Conservation (phyloP, 225 moss, liverwort and hornwort genomes). For the Antitrichia curtipendula region DNA sequence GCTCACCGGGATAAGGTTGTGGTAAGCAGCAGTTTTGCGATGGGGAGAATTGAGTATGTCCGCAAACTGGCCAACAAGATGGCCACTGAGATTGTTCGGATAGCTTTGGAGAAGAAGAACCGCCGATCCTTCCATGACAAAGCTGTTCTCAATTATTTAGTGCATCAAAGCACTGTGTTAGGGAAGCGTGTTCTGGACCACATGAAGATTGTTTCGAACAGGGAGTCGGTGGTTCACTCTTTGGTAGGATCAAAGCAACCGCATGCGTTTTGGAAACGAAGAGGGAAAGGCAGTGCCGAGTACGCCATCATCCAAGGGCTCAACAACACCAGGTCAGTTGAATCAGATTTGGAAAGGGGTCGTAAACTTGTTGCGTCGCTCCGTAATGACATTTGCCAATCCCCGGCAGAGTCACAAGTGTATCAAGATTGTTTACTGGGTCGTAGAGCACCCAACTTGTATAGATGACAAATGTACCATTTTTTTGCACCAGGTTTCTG, state of each 20-base stretch:
- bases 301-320: conserved; percentile 30
- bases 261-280: conserved; percentile 38
- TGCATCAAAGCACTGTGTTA: conserved; percentile 69
- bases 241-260: conserved; percentile 52
- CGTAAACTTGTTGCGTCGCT: not conserved
- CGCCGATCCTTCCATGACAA: conserved; percentile 57
- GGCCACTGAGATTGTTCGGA: conserved; percentile 62
- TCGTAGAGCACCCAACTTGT: not conserved
- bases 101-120: conserved; percentile 54
- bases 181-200: conserved; percentile 48
- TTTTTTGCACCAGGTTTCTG: not conserved
- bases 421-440: conserved; percentile 10
- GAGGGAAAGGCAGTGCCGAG: not conserved
- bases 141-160: conserved; percentile 59
- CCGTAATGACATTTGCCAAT: conserved; percentile 17
- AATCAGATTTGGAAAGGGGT: not conserved
- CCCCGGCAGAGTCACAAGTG: conserved; percentile 13
- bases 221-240: conserved; percentile 45
- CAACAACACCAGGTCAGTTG: not conserved
- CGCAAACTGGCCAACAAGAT: conserved; percentile 49
- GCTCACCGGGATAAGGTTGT: conserved; percentile 46
- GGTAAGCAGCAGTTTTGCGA: conserved; percentile 35
- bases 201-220: conserved; percentile 31
- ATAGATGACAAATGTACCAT: conserved; percentile 4
- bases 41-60: conserved; percentile 47